Percentiles rank a stretch among this genome's conserved stretches.
Evolutionary conservation across 768 basidiomycete species (phyloP).

Genomic region (Leccinum incarnatum): DNA sequence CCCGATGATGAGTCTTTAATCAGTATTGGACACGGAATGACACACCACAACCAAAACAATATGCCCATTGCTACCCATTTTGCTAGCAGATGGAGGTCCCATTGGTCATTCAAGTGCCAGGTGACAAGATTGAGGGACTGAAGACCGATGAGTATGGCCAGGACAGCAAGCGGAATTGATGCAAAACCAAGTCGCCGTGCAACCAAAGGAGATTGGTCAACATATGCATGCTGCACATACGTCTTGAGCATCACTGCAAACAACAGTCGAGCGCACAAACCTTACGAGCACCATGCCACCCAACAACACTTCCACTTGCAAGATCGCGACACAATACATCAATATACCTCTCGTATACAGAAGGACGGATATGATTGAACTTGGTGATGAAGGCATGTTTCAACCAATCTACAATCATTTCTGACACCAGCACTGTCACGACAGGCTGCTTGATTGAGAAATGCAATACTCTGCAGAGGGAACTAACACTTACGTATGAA

Average conservation of each 20-base stretch:
- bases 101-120: constrained; percentile 34
- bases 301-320: constrained; percentile 70
- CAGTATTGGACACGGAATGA: constrained; percentile 27
- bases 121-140: constrained; percentile 65
- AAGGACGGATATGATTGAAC: constrained; percentile 96
- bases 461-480: background rate
- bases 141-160: constrained; percentile 72
- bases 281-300: constrained; percentile 67
- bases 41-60: constrained; percentile 84
- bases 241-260: constrained; percentile 5
- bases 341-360: constrained; percentile 91
- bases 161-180: constrained; percentile 83
- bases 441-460: constrained; percentile 62
- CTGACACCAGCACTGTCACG: constrained; percentile 83
- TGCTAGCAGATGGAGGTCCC: constrained; percentile 43
- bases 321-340: constrained; percentile 96
- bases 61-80: constrained; percentile 67
- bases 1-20: background rate
- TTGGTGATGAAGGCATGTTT: constrained; percentile 99
- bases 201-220: constrained; percentile 94
- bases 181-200: constrained; percentile 94
- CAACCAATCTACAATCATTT: constrained; percentile 96
- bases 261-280: constrained; percentile 32
- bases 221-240: constrained; percentile 68
- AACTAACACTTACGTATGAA: constrained; percentile 64